Evolutionary conservation across 1,139 yeast genomes (phyloP), one percentile per base, ranked within the genome.

Genomic region (Suhomyces coccinellae): DNA sequence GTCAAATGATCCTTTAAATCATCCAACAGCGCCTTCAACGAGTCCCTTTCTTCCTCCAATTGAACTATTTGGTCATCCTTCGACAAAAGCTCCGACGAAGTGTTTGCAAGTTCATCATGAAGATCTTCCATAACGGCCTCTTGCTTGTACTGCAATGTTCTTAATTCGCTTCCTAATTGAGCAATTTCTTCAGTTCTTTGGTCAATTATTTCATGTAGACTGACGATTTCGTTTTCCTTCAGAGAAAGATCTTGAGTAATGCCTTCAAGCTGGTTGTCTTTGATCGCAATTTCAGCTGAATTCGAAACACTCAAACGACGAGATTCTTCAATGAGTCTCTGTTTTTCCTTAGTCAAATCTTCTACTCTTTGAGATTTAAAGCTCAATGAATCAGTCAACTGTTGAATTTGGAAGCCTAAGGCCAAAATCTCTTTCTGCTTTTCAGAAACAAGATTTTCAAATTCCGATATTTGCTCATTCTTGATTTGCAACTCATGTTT

Each of bases 1-100:
- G 39, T 29, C n/a, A 46, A 43, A 40, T 51, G 54, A 47, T 51
- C 54, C 54, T 49, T 47, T 40, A 51, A 51, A 51, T 49, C 54
- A 43, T 22, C 28, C 6, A 47, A 36, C 33, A 40, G 43, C 7
- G 30, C 34, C 26, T 36, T 38, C 38, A 42, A 36, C 2, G 15
- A 16, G 6, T 35, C 49, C 44, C 45, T 48, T n/a, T 43, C 35
- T 35, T 38, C 40, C 14, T 38, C 48, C 16, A 50, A 36, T 17
- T 36, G 28, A 1, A 34, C 12, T 7, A 47, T 38, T 29, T 47
- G 46, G 28, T 32, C 41, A 22, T 47, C 47, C 41, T 39, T 47
- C 4, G 32, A 26, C n/a, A 36, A 13, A 9, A 45, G 38, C n/a
- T 45, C 48, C 4, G 41, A 32, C 10, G 48, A 42, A 6, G 41